Conservation (phyloP, 2,329 filamentous ascomycete genomes). For the Paecilomyces formosus region DNA sequence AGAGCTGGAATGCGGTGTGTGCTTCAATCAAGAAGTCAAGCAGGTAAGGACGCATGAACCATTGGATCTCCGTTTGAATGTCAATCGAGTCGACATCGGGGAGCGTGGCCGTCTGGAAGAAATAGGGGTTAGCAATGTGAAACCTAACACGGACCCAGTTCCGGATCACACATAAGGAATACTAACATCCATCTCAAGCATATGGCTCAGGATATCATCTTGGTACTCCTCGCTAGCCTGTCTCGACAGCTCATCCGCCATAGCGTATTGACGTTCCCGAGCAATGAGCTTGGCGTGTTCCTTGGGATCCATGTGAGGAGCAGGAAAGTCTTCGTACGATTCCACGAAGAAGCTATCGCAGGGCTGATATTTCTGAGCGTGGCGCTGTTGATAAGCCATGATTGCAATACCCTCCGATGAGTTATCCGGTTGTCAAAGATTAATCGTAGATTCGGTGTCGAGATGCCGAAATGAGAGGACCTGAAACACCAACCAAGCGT, state of each 20-base stretch:
- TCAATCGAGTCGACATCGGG: constrained; percentile 97
- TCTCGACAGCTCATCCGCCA: constrained; percentile 81
- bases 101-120: constrained; percentile 65
- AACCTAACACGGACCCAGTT: background rate
- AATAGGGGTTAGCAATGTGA: constrained; percentile 10
- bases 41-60: constrained; percentile 98
- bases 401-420: constrained; percentile 17
- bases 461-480: constrained; percentile 32
- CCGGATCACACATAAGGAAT: constrained; percentile 10
- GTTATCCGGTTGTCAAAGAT: constrained; percentile 13
- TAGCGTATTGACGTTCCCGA: constrained; percentile 75
- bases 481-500: constrained; percentile 27
- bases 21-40: constrained; percentile 98
- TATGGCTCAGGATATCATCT: constrained; percentile 88
- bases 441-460: constrained; percentile 21
- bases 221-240: constrained; percentile 83
- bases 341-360: constrained; percentile 66
- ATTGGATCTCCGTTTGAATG: constrained; percentile 98
- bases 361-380: constrained; percentile 50
- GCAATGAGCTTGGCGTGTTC: constrained; percentile 73
- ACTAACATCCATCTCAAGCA: constrained; percentile 82
- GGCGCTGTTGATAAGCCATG: constrained; percentile 50
- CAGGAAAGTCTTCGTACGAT: constrained; percentile 44
- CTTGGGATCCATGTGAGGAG: constrained; percentile 56
- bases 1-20: constrained; percentile 85